Conservation (phyloP, 768 basidiomycete genomes). For the Tulasnella sp. region DNA sequence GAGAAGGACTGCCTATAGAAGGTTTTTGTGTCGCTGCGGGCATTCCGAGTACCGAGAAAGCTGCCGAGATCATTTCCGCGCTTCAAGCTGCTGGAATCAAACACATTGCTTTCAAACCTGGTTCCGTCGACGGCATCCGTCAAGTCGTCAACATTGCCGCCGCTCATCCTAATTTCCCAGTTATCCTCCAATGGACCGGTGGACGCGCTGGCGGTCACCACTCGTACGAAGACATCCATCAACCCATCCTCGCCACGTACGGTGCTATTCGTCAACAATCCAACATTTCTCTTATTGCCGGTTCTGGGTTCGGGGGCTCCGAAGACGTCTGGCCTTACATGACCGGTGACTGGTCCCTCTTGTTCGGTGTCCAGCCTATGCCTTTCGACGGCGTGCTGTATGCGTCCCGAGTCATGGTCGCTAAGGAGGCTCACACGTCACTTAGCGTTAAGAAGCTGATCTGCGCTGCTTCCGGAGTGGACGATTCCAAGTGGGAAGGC, state of each 20-base stretch:
- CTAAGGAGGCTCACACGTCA: conserved; percentile 94
- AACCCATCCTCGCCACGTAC: conserved; percentile 86
- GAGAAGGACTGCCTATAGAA: conserved; percentile 89
- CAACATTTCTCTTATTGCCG: conserved; percentile 80
- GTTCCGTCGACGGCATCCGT: conserved; percentile 92
- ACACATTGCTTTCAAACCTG: conserved; percentile 97
- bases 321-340: conserved; percentile 96
- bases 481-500: conserved; percentile 88
- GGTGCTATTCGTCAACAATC: conserved; percentile 73
- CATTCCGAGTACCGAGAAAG: conserved; percentile 93
- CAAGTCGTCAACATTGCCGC: conserved; percentile 95
- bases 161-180: conserved; percentile 87
- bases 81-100: conserved; percentile 76
- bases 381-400: conserved; percentile 97
- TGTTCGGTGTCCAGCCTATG: conserved; percentile 85
- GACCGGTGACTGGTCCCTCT: conserved; percentile 86
- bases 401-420: conserved; percentile 95
- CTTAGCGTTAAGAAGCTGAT: conserved; percentile 94
- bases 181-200: conserved; percentile 98
- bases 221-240: conserved; percentile 97
- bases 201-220: conserved; percentile 98
- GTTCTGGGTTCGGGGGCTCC: conserved; percentile 91
- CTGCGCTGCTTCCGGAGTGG: conserved; percentile 84
- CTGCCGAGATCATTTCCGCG: conserved; percentile 85
- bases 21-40: conserved; percentile 99